Percentiles rank a stretch among this genome's conserved stretches.
These are phyloP conservation scores for Heterobasidion irregulare DNA, from an alignment of 1,284 basidiomycete genomes.

Conservation along the genomic window DNA sequence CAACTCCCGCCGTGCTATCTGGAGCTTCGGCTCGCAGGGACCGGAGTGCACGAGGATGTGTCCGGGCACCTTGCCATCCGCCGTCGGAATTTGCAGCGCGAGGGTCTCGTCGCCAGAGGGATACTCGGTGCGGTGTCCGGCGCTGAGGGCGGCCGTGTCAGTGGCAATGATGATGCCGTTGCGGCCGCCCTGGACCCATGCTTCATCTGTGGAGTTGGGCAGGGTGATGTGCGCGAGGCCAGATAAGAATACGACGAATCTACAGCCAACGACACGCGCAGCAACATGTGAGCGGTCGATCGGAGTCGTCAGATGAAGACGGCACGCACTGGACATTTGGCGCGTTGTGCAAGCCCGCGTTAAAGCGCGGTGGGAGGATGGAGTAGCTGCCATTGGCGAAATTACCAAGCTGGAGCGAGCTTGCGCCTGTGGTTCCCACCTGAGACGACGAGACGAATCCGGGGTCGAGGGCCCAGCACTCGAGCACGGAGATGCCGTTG, in stretches of 20 bases:
- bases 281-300: not conserved
- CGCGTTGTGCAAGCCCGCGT: conserved; percentile 16
- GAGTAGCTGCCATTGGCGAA: conserved; percentile 18
- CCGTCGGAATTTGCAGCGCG: conserved; percentile 13
- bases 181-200: conserved; percentile 12
- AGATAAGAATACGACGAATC: conserved; percentile 16
- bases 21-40: conserved; percentile 2
- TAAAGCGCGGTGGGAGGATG: conserved; percentile 15
- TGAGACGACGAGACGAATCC: conserved; percentile 13
- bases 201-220: conserved; percentile 10
- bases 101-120: conserved; percentile 10
- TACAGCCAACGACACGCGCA: not conserved
- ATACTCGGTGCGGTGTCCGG: conserved; percentile 11
- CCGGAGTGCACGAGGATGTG: conserved; percentile 11
- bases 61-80: conserved; percentile 5
- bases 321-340: conserved; percentile 15
- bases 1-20: not conserved
- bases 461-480: conserved; percentile 17
- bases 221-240: conserved; percentile 17
- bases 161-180: conserved; percentile 15
- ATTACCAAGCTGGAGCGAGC: conserved; percentile 13
- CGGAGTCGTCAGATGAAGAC: not conserved
- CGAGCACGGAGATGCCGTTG: conserved; percentile 10
- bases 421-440: conserved; percentile 15
- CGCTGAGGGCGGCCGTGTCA: conserved; percentile 10